A percentile compares a stretch with the other conserved stretches of the same genome.
These are phyloP conservation scores for Aspergillus egyptiacus DNA, from an alignment of 495 filamentous ascomycete genomes.

Conservation along the genomic window DNA sequence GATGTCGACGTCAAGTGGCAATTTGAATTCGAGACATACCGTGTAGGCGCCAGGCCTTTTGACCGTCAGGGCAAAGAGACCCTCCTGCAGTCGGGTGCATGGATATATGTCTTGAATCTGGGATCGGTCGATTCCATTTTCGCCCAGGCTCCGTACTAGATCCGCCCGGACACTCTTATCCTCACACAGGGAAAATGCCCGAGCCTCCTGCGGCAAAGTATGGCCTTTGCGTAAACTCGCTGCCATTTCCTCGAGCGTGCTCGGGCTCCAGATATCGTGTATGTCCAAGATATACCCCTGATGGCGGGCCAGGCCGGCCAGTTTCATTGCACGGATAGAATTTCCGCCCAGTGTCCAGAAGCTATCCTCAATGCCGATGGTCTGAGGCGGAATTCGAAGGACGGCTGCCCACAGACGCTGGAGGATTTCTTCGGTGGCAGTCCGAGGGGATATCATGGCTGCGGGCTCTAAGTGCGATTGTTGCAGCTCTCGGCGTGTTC, in stretches of 20 bases:
- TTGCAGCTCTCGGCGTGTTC: too few relatives aligned
- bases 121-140: too few relatives aligned
- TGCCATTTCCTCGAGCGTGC: too few relatives aligned
- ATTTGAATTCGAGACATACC: neutral
- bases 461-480: too few relatives aligned
- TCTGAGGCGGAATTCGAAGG: constrained; percentile 40
- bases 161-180: too few relatives aligned
- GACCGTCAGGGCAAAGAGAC: constrained; percentile 12
- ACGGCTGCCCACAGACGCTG: constrained; percentile 2
- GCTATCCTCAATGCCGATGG: too few relatives aligned
- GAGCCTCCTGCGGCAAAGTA: too few relatives aligned
- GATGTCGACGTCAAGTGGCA: neutral
- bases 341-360: constrained; percentile 52
- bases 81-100: constrained; percentile 56
- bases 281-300: neutral
- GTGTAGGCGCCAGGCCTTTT: neutral
- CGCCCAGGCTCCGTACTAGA: too few relatives aligned
- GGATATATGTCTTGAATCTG: constrained; percentile 54
- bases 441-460: too few relatives aligned
- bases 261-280: neutral
- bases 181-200: too few relatives aligned
- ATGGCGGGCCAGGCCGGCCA: neutral
- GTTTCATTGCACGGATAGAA: constrained; percentile 47
- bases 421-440: too few relatives aligned
- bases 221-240: too few relatives aligned